Evolutionary conservation across 176 grass and related monocot species (phyloP).

Genomic region (Ensete glaucum): DNA sequence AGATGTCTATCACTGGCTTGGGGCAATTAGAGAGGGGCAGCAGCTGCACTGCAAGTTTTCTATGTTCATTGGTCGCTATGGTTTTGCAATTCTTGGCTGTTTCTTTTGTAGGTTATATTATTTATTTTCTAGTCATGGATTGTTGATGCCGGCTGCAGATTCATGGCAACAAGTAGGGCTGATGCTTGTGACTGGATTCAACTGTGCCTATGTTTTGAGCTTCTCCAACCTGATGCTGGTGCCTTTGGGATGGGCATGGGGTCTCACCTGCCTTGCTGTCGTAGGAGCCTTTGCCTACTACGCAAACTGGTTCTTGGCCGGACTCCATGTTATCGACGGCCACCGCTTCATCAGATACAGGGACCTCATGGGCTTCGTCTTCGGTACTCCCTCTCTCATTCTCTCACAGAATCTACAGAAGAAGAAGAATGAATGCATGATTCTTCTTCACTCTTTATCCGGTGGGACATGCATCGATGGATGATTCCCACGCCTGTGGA

Average conservation of each 20-base stretch:
- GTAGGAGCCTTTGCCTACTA: conserved; percentile 46
- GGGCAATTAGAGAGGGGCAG: too few relatives aligned
- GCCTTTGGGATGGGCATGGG: conserved; percentile 69
- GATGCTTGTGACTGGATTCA: conserved; percentile 64
- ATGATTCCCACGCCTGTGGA: too few relatives aligned
- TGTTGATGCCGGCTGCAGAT: neutral
- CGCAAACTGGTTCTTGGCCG: conserved; percentile 72
- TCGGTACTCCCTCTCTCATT: conserved; percentile 26
- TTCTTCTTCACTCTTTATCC: neutral
- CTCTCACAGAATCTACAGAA: neutral
- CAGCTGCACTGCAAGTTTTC: too few relatives aligned
- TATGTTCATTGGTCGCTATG: too few relatives aligned
- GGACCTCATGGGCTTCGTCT: conserved; percentile 76
- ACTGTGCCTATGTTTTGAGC: conserved; percentile 94
- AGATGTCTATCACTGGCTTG: too few relatives aligned
- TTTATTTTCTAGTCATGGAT: neutral
- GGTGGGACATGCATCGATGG: neutral
- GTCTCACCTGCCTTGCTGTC: conserved; percentile 45
- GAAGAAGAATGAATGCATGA: neutral
- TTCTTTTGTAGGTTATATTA: too few relatives aligned
- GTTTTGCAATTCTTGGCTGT: too few relatives aligned
- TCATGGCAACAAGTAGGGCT: conserved; percentile 76
- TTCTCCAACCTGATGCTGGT: conserved; percentile 84
- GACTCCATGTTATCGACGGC: conserved; percentile 50
- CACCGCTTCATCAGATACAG: conserved; percentile 75